These are phyloP conservation scores for Aquanectria penicillioides DNA, from an alignment of 2,329 filamentous ascomycete species.

Conservation along the genomic window DNA sequence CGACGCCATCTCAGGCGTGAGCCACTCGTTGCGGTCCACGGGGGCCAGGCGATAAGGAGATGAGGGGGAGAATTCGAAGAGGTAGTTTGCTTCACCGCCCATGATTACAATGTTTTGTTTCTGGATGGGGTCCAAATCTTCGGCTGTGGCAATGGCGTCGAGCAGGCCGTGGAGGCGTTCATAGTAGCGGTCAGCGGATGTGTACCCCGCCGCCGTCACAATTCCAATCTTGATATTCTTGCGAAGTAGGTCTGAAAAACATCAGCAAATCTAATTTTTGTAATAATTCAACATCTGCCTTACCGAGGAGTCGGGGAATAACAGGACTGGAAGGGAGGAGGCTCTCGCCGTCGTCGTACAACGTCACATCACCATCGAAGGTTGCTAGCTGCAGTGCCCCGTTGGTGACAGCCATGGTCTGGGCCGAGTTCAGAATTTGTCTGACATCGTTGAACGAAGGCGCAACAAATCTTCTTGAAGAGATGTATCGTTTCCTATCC, in stretches of 20 bases:
- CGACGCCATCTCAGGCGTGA: conserved; percentile 79
- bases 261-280: conserved; percentile 8
- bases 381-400: conserved; percentile 86
- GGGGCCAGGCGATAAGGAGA: conserved; percentile 75
- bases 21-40: conserved; percentile 74
- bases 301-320: conserved; percentile 70
- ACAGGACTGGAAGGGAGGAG: conserved; percentile 81
- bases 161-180: conserved; percentile 87
- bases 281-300: conserved; percentile 7
- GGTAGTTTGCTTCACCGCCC: conserved; percentile 95
- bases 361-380: conserved; percentile 96
- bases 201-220: conserved; percentile 96
- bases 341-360: conserved; percentile 90
- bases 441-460: conserved; percentile 98
- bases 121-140: conserved; percentile 69
- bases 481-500: conserved; percentile 86
- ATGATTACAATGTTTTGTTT: conserved; percentile 88
- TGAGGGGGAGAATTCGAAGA: conserved; percentile 79
- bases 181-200: conserved; percentile 86
- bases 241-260: conserved; percentile 70
- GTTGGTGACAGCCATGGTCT: conserved; percentile 88
- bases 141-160: conserved; percentile 74
- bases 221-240: conserved; percentile 89
- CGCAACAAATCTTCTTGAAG: conserved; percentile 89
- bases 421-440: conserved; percentile 91